phyloP scores from a whole-genome alignment of 2,329 filamentous ascomycete genomes.

The Penicillium glabrum region DNA sequence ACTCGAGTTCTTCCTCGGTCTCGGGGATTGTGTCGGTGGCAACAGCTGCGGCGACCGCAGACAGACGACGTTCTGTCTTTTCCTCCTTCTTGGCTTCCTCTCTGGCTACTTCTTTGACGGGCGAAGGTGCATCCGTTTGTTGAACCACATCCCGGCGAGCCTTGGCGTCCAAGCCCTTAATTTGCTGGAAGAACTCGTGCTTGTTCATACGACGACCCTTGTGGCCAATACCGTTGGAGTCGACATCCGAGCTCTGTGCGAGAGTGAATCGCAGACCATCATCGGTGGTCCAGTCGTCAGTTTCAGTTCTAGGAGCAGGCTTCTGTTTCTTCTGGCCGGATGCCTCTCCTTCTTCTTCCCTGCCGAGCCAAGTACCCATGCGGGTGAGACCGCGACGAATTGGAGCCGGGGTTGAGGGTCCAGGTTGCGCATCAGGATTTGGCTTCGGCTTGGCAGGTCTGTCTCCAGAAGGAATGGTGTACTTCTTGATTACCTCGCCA shows the following conservation, averaged over 20 bases:
- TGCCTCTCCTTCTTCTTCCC: constrained; percentile 34
- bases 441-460: constrained; percentile 23
- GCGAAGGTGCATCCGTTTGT: constrained; percentile 41
- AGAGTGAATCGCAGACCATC: constrained; percentile 64
- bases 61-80: constrained; percentile 25
- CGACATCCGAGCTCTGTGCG: constrained; percentile 44
- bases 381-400: constrained; percentile 54
- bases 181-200: constrained; percentile 63
- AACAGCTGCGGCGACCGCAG: constrained; percentile 15
- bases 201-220: constrained; percentile 64
- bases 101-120: constrained; percentile 39
- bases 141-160: constrained; percentile 50
- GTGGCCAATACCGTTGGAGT: constrained; percentile 35
- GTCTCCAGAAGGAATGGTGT: constrained; percentile 57
- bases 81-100: constrained; percentile 30
- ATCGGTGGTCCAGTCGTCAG: constrained; percentile 37
- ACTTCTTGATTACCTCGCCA: constrained; percentile 68
- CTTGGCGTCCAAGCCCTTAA: constrained; percentile 61
- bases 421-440: constrained; percentile 14
- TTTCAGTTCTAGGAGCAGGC: constrained; percentile 15
- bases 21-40: constrained; percentile 15
- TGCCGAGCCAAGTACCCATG: constrained; percentile 61
- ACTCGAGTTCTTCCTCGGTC: constrained; percentile 20
- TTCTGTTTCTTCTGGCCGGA: constrained; percentile 30
- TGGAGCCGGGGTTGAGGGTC: constrained; percentile 35